Evolutionary conservation across 163 green algal species (phyloP), one percentile per base, ranked within the genome.

Genomic region (Trebouxia gelatinosa): DNA sequence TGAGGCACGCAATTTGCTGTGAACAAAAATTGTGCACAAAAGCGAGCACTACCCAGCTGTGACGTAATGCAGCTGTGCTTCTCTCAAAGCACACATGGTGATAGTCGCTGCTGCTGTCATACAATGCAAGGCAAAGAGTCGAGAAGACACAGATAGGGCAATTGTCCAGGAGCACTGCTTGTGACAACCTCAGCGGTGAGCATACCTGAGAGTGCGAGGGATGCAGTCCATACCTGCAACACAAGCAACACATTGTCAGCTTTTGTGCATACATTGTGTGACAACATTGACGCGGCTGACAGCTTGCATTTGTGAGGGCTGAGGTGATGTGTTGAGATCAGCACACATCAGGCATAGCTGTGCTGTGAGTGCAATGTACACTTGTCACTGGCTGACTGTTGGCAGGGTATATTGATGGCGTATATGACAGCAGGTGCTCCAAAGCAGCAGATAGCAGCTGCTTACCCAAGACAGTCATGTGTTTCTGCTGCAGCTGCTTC

Each of bases 171-270:
- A 54, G 43, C 43, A 54, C n/a, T 54, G 43, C 43, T 9, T 54
- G 43, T 13, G 13, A 54, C 11, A 17, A 17, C 3, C 32, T 46
- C n/a, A 23, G 32, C 29, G 31, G 28, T 31, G 31, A 16, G 34
- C 35, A 31, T n/a, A 70, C 65, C 75, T 85, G 68, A 96, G 82
- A 32, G 87, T 93, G 46, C 93, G 85, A 4, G 93, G 94, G 48
- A 98, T 95, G 90, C 93, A 97, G 87, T 98, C 94, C 88, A 98
- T 93, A 67, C 85, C 92, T 93, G 84, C 78, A 80, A 6, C 0
- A 7, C 29, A 50, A 38, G 3, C 34, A 70, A 28, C 23, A 9
- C 32, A 35, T 28, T n/a, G 9, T n/a, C 39, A 76, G 1, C 5
- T 57, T 62, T 9, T 46, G n/a, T n/a, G n/a, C n/a, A n/a, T n/a